Evolutionary conservation across 2,329 filamentous ascomycete genomes (phyloP), one percentile per base, ranked within the genome.

Genomic region (Apiospora koreana): DNA sequence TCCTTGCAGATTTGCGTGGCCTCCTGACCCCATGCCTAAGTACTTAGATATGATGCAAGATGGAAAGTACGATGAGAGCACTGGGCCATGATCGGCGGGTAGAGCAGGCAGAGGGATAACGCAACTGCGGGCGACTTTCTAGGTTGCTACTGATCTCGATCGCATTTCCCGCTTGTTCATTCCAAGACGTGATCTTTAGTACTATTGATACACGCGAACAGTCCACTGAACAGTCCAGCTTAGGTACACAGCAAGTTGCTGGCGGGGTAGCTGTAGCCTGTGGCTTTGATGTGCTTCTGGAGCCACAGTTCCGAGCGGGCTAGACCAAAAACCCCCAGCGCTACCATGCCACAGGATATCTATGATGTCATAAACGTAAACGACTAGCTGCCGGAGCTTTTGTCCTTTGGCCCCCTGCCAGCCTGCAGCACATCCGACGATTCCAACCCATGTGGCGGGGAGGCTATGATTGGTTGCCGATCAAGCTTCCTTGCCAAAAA

Each of bases 1-100:
- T 62, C 54, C 54, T 38, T 62, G 54, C 54, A 62, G 54, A 62
- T 38, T 62, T 62, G 21, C 21, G 54, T 62, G 54, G 54, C 54
- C 54, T 38, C 31, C 54, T 62, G 54, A 62, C 54, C 54, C 54
- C 31, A 38, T 38, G 54, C 31, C 35, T 38, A 21, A 18, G 12
- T 12, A 35, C 31, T n/a, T 38, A 21, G 31, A n/a, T 12, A 35
- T 38, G 54, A 62, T 62, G 54, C 54, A 62, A 62, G 54, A 58
- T 62, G 31, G 9, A 38, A 62, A 38, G 18, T 38, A 62, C 54
- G 54, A 62, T 62, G 54, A 62, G 18, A 38, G 31, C 31, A 38
- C 54, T 62, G 54, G 54, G 31, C 18, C 21, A 23, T 62, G 54
- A 62, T 62, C 54, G 54, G 38, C 54, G 54, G 54, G 54, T 62